A percentile compares a stretch with the other conserved stretches of the same genome.
Evolutionary conservation across 768 basidiomycete genomes (phyloP).

Genomic region (Xerocomus potaroensis): DNA sequence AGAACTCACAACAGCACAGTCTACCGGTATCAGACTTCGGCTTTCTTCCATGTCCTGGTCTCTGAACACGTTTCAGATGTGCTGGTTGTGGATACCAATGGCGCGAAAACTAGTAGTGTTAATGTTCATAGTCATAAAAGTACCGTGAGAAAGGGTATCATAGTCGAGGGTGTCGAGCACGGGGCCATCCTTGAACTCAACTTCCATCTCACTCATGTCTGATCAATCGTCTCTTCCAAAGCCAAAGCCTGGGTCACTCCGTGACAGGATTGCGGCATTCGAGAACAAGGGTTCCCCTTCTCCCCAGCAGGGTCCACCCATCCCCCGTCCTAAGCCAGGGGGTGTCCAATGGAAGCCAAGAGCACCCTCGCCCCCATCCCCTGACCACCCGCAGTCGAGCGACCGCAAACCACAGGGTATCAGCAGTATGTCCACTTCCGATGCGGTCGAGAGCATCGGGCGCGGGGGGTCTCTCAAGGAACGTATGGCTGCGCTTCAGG

Average conservation of each 20-base stretch:
- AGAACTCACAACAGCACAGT: constrained; percentile 35
- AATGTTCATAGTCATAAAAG: not conserved
- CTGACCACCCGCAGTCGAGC: constrained; percentile 10
- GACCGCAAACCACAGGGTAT: constrained; percentile 24
- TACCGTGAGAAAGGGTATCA: constrained; percentile 22
- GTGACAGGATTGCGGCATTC: constrained; percentile 87
- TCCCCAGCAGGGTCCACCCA: constrained; percentile 26
- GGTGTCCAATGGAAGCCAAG: constrained; percentile 72
- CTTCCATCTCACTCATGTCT: constrained; percentile 44
- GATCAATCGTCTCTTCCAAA: constrained; percentile 55
- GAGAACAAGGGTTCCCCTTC: constrained; percentile 51
- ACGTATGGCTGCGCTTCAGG: constrained; percentile 92
- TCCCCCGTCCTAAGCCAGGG: constrained; percentile 53
- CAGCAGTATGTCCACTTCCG: constrained; percentile 71
- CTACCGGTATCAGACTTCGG: constrained; percentile 59
- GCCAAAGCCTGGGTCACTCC: constrained; percentile 71
- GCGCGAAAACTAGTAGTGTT: constrained; percentile 60
- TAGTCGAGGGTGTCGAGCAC: constrained; percentile 19
- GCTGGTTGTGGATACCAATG: constrained; percentile 61
- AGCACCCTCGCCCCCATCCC: constrained; percentile 40
- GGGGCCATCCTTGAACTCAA: constrained; percentile 17
- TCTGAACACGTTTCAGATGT: constrained; percentile 47
- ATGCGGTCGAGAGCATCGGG: constrained; percentile 84
- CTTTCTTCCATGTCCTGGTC: too few relatives aligned
- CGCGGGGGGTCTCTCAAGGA: constrained; percentile 82